These are phyloP conservation scores for Tuber aestivum DNA, from an alignment of 495 filamentous ascomycete genomes.

Conservation along the genomic window DNA sequence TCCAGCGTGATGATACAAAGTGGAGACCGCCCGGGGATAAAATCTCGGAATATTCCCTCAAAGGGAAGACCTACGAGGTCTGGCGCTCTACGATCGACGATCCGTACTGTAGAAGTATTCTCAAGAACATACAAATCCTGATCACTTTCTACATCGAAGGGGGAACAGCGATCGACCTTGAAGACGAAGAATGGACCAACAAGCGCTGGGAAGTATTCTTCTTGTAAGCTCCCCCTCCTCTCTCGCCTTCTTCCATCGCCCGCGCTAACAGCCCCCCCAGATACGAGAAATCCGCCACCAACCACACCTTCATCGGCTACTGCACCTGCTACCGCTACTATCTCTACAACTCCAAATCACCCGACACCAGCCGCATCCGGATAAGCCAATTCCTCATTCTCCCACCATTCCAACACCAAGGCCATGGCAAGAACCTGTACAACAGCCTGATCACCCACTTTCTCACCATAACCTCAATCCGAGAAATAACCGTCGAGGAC, in stretches of 20 bases:
- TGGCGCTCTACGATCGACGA: constrained; percentile 52
- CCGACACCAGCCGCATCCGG: constrained; percentile 55
- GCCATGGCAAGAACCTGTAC: constrained; percentile 77
- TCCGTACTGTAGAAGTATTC: constrained; percentile 52
- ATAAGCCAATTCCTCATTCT: constrained; percentile 95
- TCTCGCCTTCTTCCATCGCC: neutral
- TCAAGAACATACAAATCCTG: constrained; percentile 67
- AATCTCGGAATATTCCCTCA: neutral
- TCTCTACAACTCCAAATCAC: constrained; percentile 48
- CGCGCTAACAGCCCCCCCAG: constrained; percentile 35
- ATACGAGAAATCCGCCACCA: constrained; percentile 59
- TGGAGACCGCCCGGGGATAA: constrained; percentile 1
- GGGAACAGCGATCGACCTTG: constrained; percentile 62
- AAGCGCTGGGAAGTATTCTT: constrained; percentile 87
- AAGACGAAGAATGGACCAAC: constrained; percentile 67
- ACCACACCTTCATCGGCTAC: constrained; percentile 45
- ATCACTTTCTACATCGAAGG: constrained; percentile 90
- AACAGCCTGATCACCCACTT: constrained; percentile 61
- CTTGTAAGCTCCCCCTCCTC: constrained; percentile 24
- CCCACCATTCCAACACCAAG: constrained; percentile 73
- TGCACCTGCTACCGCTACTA: constrained; percentile 84
- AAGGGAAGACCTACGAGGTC: constrained; percentile 47
- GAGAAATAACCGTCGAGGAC: constrained; percentile 90
- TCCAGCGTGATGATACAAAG: constrained; percentile 1
- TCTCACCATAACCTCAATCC: constrained; percentile 55